These are phyloP conservation scores for Ustilago cynodontis DNA, from an alignment of 1,284 basidiomycete species.

Conservation along the genomic window DNA sequence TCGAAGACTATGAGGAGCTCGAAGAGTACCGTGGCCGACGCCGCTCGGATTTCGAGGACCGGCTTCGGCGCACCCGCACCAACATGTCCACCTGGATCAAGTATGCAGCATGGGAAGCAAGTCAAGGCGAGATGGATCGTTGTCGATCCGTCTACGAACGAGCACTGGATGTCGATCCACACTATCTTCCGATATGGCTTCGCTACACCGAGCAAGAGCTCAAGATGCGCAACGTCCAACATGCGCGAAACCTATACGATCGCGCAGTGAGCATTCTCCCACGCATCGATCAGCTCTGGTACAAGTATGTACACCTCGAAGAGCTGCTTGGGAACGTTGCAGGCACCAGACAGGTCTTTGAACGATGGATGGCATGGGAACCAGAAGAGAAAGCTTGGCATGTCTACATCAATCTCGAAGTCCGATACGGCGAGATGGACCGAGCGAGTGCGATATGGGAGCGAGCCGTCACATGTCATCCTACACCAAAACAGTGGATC, in stretches of 20 bases:
- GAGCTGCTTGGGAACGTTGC: slow-evolving; percentile 95
- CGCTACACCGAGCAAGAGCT: slow-evolving; percentile 98
- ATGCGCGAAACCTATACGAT: slow-evolving; percentile 96
- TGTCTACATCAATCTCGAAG: slow-evolving; percentile 96
- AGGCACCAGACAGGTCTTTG: slow-evolving; percentile 95
- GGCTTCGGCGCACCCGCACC: slow-evolving; percentile 87
- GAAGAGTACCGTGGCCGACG: slow-evolving; percentile 95
- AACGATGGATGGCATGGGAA: slow-evolving; percentile 99
- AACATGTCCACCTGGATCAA: slow-evolving; percentile 75
- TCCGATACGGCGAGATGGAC: slow-evolving; percentile 90
- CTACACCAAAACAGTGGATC: slow-evolving; percentile 95
- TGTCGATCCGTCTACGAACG: slow-evolving; percentile 94
- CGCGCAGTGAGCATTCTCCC: slow-evolving; percentile 94
- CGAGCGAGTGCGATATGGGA: slow-evolving; percentile 93
- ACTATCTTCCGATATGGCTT: slow-evolving; percentile 90
- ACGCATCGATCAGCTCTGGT: slow-evolving; percentile 88
- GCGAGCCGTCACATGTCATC: slow-evolving; percentile 90
- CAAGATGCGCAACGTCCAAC: slow-evolving; percentile 95
- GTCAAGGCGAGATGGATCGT: slow-evolving; percentile 81
- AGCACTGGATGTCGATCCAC: slow-evolving; percentile 92
- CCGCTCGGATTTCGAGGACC: slow-evolving; percentile 94
- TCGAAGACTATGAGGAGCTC: slow-evolving; percentile 97
- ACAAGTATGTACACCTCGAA: slow-evolving; percentile 98
- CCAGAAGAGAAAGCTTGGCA: slow-evolving; percentile 99
- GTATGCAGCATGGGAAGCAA: slow-evolving; percentile 83